Evolutionary conservation across 2,329 filamentous ascomycete species (phyloP), one percentile per base, ranked within the genome.

Genomic region (Periconia digitata): DNA sequence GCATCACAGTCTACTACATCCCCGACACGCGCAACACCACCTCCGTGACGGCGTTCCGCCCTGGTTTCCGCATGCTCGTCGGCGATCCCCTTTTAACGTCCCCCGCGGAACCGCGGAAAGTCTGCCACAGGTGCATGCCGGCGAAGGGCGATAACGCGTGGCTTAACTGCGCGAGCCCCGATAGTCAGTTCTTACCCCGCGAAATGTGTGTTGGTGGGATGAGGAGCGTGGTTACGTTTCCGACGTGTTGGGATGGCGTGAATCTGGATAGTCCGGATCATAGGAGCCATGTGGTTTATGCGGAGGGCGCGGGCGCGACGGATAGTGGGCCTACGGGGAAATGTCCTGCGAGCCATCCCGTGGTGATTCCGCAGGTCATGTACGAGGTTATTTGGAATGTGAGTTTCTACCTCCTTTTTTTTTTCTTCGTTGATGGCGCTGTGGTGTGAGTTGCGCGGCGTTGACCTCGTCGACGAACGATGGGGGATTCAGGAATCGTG

Each of bases 181-280:
- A 66, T 37, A 12, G 45, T 8, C 53, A 60, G 38, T 46, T 44
- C 32, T 44, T 64, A 17, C 62, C 61, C 0, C 59, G 35, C 24
- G 39, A 24, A 1, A 72, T 52, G 20, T 91, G 89, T 65, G 48
- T 16, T 0, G 36, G 72, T 84, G 75, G 80, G 8, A 72, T 89
- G 37, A 82, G 85, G 27, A 76, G 80, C 49, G 82, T 88, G 52
- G 73, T 89, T 34, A 85, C 86, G 72, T 87, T 89, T 72, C 86
- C 86, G 2, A 87, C 84, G 3, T 89, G 86, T 76, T 89, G 87
- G 78, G 80, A 89, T 71, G 85, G 85, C 18, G 67, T 71, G 40
- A 69, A 78, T 36, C 74, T 79, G 40, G 83, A 80, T 52, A 75
- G 85, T 46, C 75, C 77, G 44, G 77, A 85, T 72, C 83, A 82